Base-by-base conservation (phyloP, 2,329 filamentous ascomycete genomes). In the Rhinocladiella similis region DNA sequence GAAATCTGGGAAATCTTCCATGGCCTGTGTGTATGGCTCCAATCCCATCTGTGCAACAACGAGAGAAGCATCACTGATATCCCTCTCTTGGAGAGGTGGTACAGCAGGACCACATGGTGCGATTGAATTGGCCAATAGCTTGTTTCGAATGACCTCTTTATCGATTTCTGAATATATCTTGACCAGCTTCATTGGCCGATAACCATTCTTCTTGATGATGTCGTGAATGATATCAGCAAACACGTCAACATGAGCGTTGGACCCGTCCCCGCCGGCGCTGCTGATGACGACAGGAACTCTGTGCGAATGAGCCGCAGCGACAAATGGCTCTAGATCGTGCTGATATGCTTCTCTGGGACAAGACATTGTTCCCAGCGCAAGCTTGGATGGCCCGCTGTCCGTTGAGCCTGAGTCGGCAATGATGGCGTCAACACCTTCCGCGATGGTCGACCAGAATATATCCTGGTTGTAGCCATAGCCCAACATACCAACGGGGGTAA, bases 181-280 rank as follows among this genome's bases (percentile, higher is more conserved):
- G 38, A 19, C 38, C 18, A 41, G 5, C 10, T 27, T 12, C 43
- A 77, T 54, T 5, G 45, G 48, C 16, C 29, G 19, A 33, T 52
- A 54, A 4, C 60, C 67, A 1, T 67, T 59, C 43, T 69, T 64
- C 5, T 64, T 53, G 7, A 66, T 59, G 45, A 73, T 68, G 12
- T 72, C 69, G 2, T 66, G 41, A 1, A 79, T 69, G 3, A 80
- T 73, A 1, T 74, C 63, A 0, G 69, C 38, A 42, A 78, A 71
- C 7, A 69, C 65, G 19, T 66, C 53, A 0, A 79, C 75, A 52
- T 80, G 75, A 0, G 69, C 68, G 35, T 77, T 70, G 2, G 68
- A 72, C 0, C 79, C 79, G 57, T 77, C 76, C 0, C 79, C 78
- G 0, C 78, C 79, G 1, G 72, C 75, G 1, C 76, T 78, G 3